phyloP scores from a whole-genome alignment of 2,329 filamentous ascomycete genomes.

The Fusarium annulatum region DNA sequence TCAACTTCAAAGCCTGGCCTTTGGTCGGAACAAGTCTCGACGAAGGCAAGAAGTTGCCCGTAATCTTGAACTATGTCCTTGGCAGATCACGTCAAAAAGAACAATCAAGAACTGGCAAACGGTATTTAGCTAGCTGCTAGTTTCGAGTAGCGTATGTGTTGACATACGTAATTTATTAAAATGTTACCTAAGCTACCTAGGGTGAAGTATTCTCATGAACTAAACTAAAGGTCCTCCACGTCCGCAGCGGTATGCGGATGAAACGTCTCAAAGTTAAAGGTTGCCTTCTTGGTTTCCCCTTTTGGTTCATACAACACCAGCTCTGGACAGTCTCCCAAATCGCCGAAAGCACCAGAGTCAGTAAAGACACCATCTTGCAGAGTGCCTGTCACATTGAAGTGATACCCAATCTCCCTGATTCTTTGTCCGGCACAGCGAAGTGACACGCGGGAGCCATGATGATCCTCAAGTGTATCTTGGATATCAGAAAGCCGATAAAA shows the following conservation, averaged over 20 bases:
- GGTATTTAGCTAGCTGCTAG: not conserved
- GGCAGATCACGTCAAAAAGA: not conserved
- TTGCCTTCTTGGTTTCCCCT: conserved; percentile 18
- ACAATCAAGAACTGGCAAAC: not conserved
- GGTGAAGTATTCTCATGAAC: not conserved
- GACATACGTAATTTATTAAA: conserved; percentile 6
- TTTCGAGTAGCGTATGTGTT: not conserved
- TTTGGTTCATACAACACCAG: conserved; percentile 21
- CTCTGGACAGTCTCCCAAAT: conserved; percentile 1
- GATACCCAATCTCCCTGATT: conserved; percentile 10
- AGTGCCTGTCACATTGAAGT: conserved; percentile 23
- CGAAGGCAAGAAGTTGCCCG: rapidly evolving
- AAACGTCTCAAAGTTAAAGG: conserved; percentile 29
- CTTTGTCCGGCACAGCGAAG: conserved; percentile 9
- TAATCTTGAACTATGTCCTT: no score
- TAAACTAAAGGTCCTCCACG: conserved; percentile 16
- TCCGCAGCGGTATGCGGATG: conserved; percentile 21
- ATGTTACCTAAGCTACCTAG: not conserved
- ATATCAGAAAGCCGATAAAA: conserved; percentile 15
- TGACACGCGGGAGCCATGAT: conserved; percentile 19
- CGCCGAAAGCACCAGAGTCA: not conserved
- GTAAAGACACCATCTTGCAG: conserved; percentile 8
- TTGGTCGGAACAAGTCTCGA: rapidly evolving
- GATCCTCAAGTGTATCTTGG: conserved; percentile 4
- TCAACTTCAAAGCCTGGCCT: not conserved